A percentile compares a stretch with the other conserved stretches of the same genome.
Evolutionary conservation across 2,329 filamentous ascomycete species (phyloP).

Genomic region (Bipolaris oryzae): DNA sequence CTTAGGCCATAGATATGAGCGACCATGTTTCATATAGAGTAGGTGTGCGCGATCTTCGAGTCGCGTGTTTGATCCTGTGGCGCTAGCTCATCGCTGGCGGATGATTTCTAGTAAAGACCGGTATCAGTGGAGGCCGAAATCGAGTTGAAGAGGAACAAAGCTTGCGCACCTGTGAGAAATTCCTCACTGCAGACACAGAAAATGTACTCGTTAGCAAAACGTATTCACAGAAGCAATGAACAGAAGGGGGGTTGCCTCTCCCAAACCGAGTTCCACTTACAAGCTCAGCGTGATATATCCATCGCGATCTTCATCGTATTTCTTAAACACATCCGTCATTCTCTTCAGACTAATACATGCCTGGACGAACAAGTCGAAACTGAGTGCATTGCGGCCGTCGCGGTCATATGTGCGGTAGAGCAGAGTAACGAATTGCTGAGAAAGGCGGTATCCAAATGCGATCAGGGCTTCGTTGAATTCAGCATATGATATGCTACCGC

Average conservation of each 20-base stretch:
- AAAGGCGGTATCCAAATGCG: slow-evolving; percentile 90
- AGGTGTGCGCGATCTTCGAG: no score
- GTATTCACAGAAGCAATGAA: background rate
- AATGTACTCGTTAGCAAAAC: slow-evolving; percentile 14
- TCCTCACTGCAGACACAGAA: slow-evolving; percentile 51
- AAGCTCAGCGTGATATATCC: slow-evolving; percentile 72
- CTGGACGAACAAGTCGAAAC: slow-evolving; percentile 95
- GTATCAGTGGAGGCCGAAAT: slow-evolving; percentile 59
- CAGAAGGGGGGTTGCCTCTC: no score
- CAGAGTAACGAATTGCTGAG: slow-evolving; percentile 79
- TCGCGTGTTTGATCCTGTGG: no score
- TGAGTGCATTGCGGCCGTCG: slow-evolving; percentile 54
- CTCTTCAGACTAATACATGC: slow-evolving; percentile 95
- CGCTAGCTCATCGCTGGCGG: slow-evolving; percentile 42
- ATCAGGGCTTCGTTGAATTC: slow-evolving; percentile 92
- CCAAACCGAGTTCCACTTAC: slow-evolving; percentile 47
- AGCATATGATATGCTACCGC: slow-evolving; percentile 80
- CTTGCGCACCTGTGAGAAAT: slow-evolving; percentile 62
- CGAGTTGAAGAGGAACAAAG: slow-evolving; percentile 60
- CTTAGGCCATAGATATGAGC: no score
- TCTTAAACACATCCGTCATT: slow-evolving; percentile 99
- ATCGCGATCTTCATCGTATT: slow-evolving; percentile 95
- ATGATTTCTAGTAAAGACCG: slow-evolving; percentile 57
- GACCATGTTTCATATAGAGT: no score
- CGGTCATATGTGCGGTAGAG: slow-evolving; percentile 86